These are phyloP conservation scores for Gynochthodes officinalis DNA, from an alignment of 257 asterid species.

Conservation along the genomic window DNA sequence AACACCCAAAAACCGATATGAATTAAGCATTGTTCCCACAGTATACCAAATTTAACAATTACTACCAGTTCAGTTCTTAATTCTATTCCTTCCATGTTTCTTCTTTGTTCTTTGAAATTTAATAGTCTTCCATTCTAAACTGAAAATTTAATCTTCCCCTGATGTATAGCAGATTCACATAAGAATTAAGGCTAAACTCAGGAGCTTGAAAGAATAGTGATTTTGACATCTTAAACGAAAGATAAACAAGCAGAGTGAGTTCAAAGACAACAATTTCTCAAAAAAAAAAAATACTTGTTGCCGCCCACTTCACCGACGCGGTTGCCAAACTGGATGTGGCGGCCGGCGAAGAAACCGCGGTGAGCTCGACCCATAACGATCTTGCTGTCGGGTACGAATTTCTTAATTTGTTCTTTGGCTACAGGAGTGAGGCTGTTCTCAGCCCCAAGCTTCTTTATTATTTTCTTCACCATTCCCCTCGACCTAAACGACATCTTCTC, in stretches of 20 bases:
- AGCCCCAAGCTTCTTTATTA: constrained; percentile 75
- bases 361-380: constrained; percentile 92
- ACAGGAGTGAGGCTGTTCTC: constrained; percentile 76
- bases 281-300: too few relatives aligned
- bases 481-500: constrained; percentile 72
- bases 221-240: too few relatives aligned
- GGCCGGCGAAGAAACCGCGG: constrained; percentile 88
- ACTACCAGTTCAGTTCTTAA: background rate
- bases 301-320: constrained; percentile 92
- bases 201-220: background rate
- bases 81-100: background rate
- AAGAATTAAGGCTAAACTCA: background rate
- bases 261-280: constrained; percentile 21
- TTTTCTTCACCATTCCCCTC: constrained; percentile 74
- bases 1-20: background rate
- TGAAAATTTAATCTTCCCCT: background rate
- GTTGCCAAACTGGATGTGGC: constrained; percentile 90
- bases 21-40: background rate
- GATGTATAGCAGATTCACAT: background rate
- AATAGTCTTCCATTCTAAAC: background rate
- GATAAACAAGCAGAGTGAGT: background rate
- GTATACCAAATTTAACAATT: background rate
- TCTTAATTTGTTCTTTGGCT: constrained; percentile 53
- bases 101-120: background rate
- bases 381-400: constrained; percentile 56